A percentile compares a stretch with the other conserved stretches of the same genome.
Evolutionary conservation across 1,139 yeast species (phyloP).

Genomic region (Barnettozyma hawaiiensis): DNA sequence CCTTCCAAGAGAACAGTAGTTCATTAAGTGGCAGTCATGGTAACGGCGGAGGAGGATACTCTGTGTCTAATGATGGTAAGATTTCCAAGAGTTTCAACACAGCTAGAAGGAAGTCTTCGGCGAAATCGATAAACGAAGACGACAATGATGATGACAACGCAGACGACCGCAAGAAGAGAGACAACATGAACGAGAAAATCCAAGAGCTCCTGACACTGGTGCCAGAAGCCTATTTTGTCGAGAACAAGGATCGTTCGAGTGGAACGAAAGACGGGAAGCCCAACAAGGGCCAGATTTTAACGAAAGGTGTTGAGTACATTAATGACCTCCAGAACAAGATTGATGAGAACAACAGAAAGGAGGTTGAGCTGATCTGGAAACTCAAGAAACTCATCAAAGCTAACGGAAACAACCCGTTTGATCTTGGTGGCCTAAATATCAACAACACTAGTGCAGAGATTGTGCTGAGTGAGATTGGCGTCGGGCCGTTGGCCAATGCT

Average conservation of each 20-base stretch:
- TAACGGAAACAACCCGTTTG: slow-evolving; percentile 32
- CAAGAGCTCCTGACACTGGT: slow-evolving; percentile 70
- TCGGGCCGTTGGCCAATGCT: slow-evolving; percentile 62
- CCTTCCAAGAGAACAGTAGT: slow-evolving; percentile 13
- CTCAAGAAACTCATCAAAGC: slow-evolving; percentile 48
- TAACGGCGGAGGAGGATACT: slow-evolving; percentile 8
- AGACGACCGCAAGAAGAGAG: slow-evolving; percentile 67
- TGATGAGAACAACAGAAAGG: slow-evolving; percentile 72
- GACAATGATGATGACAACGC: slow-evolving; percentile 7
- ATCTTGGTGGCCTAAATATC: slow-evolving; percentile 35
- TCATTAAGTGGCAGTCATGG: slow-evolving; percentile 5
- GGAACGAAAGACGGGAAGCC: slow-evolving; percentile 88
- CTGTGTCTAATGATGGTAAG: slow-evolving; percentile 16
- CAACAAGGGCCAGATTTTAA: slow-evolving; percentile 84
- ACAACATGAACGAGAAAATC: slow-evolving; percentile 83
- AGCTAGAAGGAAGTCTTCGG: slow-evolving; percentile 15
- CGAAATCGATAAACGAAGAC: slow-evolving; percentile 4
- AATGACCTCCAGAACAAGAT: slow-evolving; percentile 67
- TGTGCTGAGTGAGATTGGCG: slow-evolving; percentile 73
- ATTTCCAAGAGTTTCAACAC: slow-evolving; percentile 18
- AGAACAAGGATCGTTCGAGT: slow-evolving; percentile 41
- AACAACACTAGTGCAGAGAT: slow-evolving; percentile 76
- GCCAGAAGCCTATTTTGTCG: slow-evolving; percentile 55
- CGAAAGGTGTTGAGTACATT: slow-evolving; percentile 81
- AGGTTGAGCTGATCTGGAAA: slow-evolving; percentile 64